phyloP scores from a whole-genome alignment of 140 eudicot genomes.

The Ambrosia hybrid region DNA sequence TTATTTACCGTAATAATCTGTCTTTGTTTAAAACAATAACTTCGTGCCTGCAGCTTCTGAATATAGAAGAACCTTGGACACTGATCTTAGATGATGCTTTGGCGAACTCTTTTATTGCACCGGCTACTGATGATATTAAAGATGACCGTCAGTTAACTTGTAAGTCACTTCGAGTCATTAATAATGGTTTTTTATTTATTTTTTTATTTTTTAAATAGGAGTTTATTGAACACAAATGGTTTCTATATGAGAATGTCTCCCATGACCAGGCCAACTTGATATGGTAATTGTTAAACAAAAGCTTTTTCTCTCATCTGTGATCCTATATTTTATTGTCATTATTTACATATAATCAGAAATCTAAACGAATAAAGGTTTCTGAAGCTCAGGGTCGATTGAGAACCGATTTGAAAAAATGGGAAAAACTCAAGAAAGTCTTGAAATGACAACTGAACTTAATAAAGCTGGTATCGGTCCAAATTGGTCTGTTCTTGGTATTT shows the following conservation, averaged over 20 bases:
- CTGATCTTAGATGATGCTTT: slow-evolving; percentile 78
- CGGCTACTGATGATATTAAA: slow-evolving; percentile 74
- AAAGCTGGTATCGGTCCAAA: not conserved
- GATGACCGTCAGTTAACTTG: slow-evolving; percentile 72
- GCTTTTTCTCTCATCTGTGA: not conserved
- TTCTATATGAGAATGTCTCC: not conserved
- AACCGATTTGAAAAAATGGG: not conserved
- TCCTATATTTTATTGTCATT: not conserved
- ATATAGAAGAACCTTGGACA: slow-evolving; percentile 82
- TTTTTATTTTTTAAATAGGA: not conserved
- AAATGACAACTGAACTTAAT: not conserved
- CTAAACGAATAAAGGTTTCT: not conserved
- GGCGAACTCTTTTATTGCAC: slow-evolving; percentile 85
- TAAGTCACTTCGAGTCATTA: slow-evolving; percentile 38
- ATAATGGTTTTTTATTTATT: not conserved
- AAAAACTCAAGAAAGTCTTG: not conserved
- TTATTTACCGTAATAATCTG: not conserved
- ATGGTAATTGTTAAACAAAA: too few species aligned
- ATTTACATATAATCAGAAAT: not conserved
- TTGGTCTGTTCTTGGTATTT: not conserved
- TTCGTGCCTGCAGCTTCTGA: slow-evolving; percentile 55
- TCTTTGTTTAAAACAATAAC: not conserved
- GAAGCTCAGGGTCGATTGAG: too few species aligned
- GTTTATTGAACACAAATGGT: not conserved
- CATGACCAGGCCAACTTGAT: too few species aligned